Base-by-base conservation (phyloP, 208 protist species). In the Trichomonas gallinae region DNA sequence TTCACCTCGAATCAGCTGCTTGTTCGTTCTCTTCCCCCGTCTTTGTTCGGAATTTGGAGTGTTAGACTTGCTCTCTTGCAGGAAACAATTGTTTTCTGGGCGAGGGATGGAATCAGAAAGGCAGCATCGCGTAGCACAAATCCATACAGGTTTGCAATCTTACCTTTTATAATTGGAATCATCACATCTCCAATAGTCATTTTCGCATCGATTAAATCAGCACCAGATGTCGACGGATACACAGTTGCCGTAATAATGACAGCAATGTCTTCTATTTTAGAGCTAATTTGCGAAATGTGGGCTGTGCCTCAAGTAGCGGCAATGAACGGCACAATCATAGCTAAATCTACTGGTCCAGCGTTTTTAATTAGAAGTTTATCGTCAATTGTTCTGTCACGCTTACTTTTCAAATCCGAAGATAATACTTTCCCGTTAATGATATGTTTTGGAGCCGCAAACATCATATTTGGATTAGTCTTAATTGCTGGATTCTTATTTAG, bases 41-140 rank as follows among this genome's bases (percentile, higher is more conserved):
- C 23, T 26, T 38, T 93, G 38, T 93, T 93, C 31, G 87, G 87
- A 49, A 51, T 93, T 38, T 93, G 87, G 87, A 93, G 87, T 36
- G 44, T 93, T 34, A 34, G 87, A 93, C 46, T 93, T 49, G 13
- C 87, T 11, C 38, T 93, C 0, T 38, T 93, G 13, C 17, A 48
- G 4, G 87, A 93, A 51, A 93, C 87, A 48, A 93, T 93, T 51
- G 36, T 93, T 93, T 93, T 93, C 44, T 93, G 87, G 87, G 40
- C 87, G 10, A 34, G 87, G 10, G 87, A 93, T 38, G 87, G 87
- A 26, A 44, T 93, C 0, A 48, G 87, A 42, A 93, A 93, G 45
- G 87, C 87, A 26, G 23, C 87, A 38, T 42, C 87, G 15, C 42
- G 45, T n/a, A 38, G n/a, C 38, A 0, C 40, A 38, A 89, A 34